Base-by-base conservation (phyloP, 371 early-diverging fungal species). In the Saksenaea oblongispora region DNA sequence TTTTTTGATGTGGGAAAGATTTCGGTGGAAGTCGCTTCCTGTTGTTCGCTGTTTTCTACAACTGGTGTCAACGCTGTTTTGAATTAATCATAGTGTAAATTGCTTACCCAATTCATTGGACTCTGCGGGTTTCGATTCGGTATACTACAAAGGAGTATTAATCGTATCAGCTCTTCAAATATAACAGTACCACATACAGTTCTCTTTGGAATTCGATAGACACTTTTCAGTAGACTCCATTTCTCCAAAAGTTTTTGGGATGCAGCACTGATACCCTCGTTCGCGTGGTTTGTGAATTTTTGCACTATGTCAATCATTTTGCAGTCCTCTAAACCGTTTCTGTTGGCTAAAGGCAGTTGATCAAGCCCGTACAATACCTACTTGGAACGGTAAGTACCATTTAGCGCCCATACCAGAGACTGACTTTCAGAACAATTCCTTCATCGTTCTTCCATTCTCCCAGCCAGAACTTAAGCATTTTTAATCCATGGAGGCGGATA, bases 321-420 rank as follows among this genome's bases (percentile, higher is more conserved):
- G 18, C 81, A 77, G 58, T 90, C 91, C 51, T 88, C 91, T 11
- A 90, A 74, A 2, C 89, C 84, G 70, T 89, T 90, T 53, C 87
- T 74, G 35, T 87, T 89, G 15, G 83, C 69, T 9, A 89, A 69
- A 4, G 89, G 89, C 62, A 74, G 36, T 28, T 58, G 59, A 2
- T 61, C 44, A 27, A 74, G 39, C 3, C 71, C 71, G 14, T 65
- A 56, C 3, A 74, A 11, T 0, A 71, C 53, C 47, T 44, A 31
- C 18, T 27, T 11, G 26, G 34, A 57, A 7, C 15, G 24, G 7
- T 34, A 35, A 35, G n/a, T 34, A 36, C n/a, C 27, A 18, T n/a
- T 8, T 51, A 36, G 34, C 24, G 13, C 18, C 4, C n/a, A 5
- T n/a, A 15, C 2, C 35, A 53, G 11, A 13, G 18, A 36, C 66